Percentiles rank a stretch among this genome's conserved stretches.
phyloP scores from a whole-genome alignment of 2,329 filamentous ascomycete species.

The Madurella mycetomatis region DNA sequence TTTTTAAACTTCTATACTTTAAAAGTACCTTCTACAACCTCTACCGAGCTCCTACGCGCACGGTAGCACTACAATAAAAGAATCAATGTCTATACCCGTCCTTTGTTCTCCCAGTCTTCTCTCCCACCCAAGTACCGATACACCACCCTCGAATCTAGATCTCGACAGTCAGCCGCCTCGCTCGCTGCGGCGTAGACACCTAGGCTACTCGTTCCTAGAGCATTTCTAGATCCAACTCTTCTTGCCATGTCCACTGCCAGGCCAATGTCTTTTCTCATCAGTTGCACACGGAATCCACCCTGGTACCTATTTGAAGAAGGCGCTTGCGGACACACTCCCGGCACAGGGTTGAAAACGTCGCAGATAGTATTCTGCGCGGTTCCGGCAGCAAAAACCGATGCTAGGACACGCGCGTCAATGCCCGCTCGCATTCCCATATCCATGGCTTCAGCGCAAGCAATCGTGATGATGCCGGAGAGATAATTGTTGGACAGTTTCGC shows the following conservation, averaged over 20 bases:
- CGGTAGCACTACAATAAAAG: no score
- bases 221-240: constrained; percentile 45
- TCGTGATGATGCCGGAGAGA: constrained; percentile 53
- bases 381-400: constrained; percentile 26
- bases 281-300: constrained; percentile 54
- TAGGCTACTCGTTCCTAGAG: constrained; percentile 47
- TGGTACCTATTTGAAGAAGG: constrained; percentile 33
- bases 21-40: no score
- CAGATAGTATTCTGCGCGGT: constrained; percentile 31
- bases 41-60: no score
- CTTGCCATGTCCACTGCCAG: constrained; percentile 53
- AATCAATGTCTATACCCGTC: no score
- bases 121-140: constrained; percentile 52
- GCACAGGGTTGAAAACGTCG: constrained; percentile 33
- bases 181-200: constrained; percentile 48
- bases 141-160: constrained; percentile 53
- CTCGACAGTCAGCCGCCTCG: constrained; percentile 46
- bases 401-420: constrained; percentile 49
- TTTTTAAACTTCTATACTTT: no score
- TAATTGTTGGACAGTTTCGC: constrained; percentile 62
- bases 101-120: constrained; percentile 41
- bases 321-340: constrained; percentile 30
- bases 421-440: constrained; percentile 56
- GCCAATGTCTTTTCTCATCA: constrained; percentile 57
- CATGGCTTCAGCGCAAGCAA: constrained; percentile 55